These are phyloP conservation scores for Venturiaceae sp. DNA, from an alignment of 2,329 filamentous ascomycete species.

Conservation along the genomic window DNA sequence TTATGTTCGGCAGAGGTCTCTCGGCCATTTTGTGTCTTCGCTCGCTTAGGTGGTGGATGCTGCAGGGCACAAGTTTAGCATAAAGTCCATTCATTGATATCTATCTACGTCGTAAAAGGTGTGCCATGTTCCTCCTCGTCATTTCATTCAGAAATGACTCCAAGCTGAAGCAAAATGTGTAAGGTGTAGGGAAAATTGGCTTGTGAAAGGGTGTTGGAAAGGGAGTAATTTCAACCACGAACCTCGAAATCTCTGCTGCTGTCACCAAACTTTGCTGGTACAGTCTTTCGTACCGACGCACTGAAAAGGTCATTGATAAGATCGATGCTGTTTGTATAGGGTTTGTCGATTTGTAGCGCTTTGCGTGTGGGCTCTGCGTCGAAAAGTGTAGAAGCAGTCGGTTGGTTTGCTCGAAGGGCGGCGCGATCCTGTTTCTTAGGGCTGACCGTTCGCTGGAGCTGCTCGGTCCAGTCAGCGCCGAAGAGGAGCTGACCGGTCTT, in stretches of 20 bases:
- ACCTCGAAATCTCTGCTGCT: constrained; percentile 3
- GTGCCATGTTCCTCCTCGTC: not conserved
- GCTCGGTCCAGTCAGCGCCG: constrained; percentile 85
- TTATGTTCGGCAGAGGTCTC: constrained; percentile 53
- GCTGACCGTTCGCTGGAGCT: constrained; percentile 87
- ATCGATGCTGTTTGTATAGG: constrained; percentile 84
- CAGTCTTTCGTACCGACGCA: constrained; percentile 14
- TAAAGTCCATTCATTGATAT: not conserved
- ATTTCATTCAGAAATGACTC: not conserved
- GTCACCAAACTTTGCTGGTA: constrained; percentile 22
- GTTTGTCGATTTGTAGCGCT: constrained; percentile 26
- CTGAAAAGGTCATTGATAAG: constrained; percentile 86
- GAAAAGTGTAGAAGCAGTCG: constrained; percentile 14
- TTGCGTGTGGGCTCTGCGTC: constrained; percentile 13
- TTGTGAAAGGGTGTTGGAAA: not conserved
- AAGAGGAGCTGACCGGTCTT: constrained; percentile 38
- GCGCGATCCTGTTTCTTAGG: constrained; percentile 84
- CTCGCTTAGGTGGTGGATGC: constrained; percentile 79
- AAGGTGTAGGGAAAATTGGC: not conserved
- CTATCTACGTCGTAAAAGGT: not conserved
- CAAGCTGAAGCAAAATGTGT: not conserved
- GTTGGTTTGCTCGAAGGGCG: constrained; percentile 44
- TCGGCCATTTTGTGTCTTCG: constrained; percentile 57
- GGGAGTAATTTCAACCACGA: constrained; percentile 19
- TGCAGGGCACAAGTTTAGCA: constrained; percentile 34